Evolutionary conservation across 139 green algal species (phyloP).

Genomic region (Chlamydomonas eustigma): DNA sequence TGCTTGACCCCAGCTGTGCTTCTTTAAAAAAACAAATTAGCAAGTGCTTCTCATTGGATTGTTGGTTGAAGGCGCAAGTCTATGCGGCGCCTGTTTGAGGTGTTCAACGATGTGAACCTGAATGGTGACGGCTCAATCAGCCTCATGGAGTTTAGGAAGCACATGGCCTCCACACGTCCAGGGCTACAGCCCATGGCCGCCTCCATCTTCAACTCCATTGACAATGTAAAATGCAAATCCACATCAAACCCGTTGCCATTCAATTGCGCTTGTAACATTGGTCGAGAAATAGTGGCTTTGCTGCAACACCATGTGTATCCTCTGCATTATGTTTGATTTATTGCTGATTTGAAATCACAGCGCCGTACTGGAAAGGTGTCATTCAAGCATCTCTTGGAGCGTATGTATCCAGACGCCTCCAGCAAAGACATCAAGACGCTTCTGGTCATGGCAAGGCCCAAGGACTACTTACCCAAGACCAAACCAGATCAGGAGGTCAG

Average conservation of each 20-base stretch:
- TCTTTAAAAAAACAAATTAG: too few species aligned
- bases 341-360: too few species aligned
- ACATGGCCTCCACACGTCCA: neutral
- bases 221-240: too few species aligned
- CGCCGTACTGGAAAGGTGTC: neutral
- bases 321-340: too few species aligned
- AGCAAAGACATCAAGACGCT: slow-evolving; percentile 10
- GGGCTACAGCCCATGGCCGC: slow-evolving; percentile 2
- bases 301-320: too few species aligned
- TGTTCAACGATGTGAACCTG: slow-evolving; percentile 6
- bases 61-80: neutral
- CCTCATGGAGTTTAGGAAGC: slow-evolving; percentile 8
- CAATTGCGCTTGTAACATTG: too few species aligned
- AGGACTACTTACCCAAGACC: slow-evolving; percentile 9
- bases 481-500: slow-evolving; percentile 13
- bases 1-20: too few species aligned
- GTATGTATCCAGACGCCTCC: slow-evolving; percentile 4
- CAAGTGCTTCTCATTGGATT: too few species aligned
- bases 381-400: slow-evolving; percentile 12
- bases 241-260: too few species aligned
- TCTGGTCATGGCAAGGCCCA: slow-evolving; percentile 9
- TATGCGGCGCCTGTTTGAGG: neutral
- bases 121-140: neutral
- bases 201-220: slow-evolving; percentile 9
- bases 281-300: too few species aligned